Base-by-base conservation (phyloP, 345 rosid genomes). In the Conringia planisiliqua region DNA sequence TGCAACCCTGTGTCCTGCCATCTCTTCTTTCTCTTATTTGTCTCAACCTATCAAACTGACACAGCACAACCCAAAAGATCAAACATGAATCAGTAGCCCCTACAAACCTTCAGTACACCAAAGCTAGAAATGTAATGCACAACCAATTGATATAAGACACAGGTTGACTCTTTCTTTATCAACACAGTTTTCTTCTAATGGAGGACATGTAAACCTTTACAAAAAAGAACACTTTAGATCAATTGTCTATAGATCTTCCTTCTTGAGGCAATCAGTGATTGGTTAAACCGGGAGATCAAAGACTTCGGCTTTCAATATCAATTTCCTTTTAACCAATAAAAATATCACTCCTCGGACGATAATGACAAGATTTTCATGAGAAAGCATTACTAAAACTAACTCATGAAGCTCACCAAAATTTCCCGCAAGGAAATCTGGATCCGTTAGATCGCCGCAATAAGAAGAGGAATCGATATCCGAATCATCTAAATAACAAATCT, bases 1-100 rank as follows among this genome's bases (percentile, higher is more conserved):
- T 62, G 96, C 94, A 73, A 91, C 72, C 79, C 80, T 89, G 69
- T 81, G 84, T 43, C 82, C 91, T 72, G 88, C 85, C 98, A 91
- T 93, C 75, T 79, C 58, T 62, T 76, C 72, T 81, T 55, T 11
- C 17, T 17, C 5, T 5, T 13, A 14, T 7, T 1, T 1, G 55
- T 72, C 68, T 66, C 62, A 62, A 66, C 71, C 78, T 73, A 73
- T 36, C 47, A 54, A 63, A 48, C 40, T 17, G 51, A 24, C 3
- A 70, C 33, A 59, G 1, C 33, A 29, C 7, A 71, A 38, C 40
- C 50, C 60, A 29, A 35, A 40, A 29, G 43, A 27, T 72, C 76
- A n/a, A n/a, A n/a, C n/a, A n/a, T 72, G 12, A 57, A 58, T 57
- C 56, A 43, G 0, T 56, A 27, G 10, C 43, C 64, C 52, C 33